Conservation (phyloP, 2,329 filamentous ascomycete genomes). For the Cladophialophora immunda region DNA sequence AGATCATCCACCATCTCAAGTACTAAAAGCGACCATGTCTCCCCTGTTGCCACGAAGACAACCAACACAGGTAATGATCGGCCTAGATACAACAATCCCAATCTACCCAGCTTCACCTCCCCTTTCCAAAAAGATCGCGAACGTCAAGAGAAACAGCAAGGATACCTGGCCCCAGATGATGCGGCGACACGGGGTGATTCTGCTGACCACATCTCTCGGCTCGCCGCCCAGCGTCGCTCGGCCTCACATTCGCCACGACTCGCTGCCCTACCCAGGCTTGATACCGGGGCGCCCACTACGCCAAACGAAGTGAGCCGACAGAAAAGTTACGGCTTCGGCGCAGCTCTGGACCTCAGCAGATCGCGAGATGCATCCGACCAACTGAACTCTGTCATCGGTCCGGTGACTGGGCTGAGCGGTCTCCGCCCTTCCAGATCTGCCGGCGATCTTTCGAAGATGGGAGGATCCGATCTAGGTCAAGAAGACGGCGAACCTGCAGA, state of each 20-base stretch:
- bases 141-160: conserved; percentile 44
- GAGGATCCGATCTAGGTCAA: conserved; percentile 15
- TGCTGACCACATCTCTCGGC: conserved; percentile 54
- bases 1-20: conserved; percentile 38
- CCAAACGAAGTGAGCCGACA: conserved; percentile 31
- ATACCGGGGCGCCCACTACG: conserved; percentile 50
- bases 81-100: conserved; percentile 52
- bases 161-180: conserved; percentile 37
- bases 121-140: conserved; percentile 52
- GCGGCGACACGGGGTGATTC: conserved; percentile 28
- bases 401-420: conserved; percentile 35
- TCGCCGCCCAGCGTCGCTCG: conserved; percentile 50
- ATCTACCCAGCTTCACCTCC: conserved; percentile 62
- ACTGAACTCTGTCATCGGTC: conserved; percentile 41
- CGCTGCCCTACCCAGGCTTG: conserved; percentile 59
- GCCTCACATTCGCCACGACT: conserved; percentile 53
- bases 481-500: conserved; percentile 38
- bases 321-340: conserved; percentile 46
- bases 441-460: conserved; percentile 20
- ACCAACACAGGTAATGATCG: conserved; percentile 24
- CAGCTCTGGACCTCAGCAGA: conserved; percentile 34
- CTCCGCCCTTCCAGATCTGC: conserved; percentile 39
- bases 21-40: conserved; percentile 33
- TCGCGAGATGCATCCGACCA: conserved; percentile 37
- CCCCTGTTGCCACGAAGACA: conserved; percentile 19